Evolutionary conservation across 2,329 filamentous ascomycete species (phyloP), one percentile per base, ranked within the genome.

Genomic region (Colletotrichum sp.): DNA sequence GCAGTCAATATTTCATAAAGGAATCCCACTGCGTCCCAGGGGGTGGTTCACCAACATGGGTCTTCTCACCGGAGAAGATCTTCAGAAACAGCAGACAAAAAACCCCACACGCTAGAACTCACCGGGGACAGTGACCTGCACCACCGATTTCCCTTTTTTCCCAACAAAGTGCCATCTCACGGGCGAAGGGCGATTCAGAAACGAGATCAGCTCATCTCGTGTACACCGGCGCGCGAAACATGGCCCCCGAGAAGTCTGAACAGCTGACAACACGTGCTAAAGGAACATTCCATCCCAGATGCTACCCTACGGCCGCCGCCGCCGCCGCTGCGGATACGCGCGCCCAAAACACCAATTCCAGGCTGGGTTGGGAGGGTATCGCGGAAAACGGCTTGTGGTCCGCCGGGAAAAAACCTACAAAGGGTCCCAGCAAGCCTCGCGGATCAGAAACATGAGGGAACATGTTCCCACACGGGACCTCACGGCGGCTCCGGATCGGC

Each of bases 401-500:
- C 61, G 61, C 36, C 28, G 32, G 32, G 18, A 9, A 18, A 34
- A 26, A 64, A 52, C n/a, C n/a, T 52, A 52, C 43, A 52, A 43
- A 64, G 34, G 61, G 63, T 32, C 36, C 15, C 21, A 39, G 48
- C 16, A n/a, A 24, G 16, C 36, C 36, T 71, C 69, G 60, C 60
- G 64, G 13, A 67, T 55, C 30, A 59, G 70, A 55, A 68, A 68
- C 48, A 60, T 39, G 28, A 43, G 24, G 26, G 26, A 28, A 59
- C 21, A 21, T 32, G 18, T 36, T 16, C 57, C 61, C 39, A 55
- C 28, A 43, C 67, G 32, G 67, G 69, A 48, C 67, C 67, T 43
- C 67, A 43, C 70, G 68, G 72, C 68, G 72, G 72, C 68, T 75
- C 68, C 72, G 63, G 69, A 75, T 75, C 70, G 64, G 43, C 73